Evolutionary conservation across 192 early-diverging fungal species (phyloP), one percentile per base, ranked within the genome.

Genomic region (Coemansia sp.): DNA sequence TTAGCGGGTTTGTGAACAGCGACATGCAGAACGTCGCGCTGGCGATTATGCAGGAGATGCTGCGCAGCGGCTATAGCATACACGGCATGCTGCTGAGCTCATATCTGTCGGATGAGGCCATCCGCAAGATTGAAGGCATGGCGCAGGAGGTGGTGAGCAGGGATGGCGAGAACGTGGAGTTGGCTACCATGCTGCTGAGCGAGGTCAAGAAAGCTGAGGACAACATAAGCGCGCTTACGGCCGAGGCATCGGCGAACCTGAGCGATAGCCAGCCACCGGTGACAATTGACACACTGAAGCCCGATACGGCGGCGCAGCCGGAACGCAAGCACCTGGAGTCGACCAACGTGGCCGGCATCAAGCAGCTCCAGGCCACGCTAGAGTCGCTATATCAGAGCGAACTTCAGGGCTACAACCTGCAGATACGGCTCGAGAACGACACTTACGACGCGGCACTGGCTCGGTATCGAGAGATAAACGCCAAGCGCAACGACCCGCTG

Each of bases 371-470:
- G 32, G 74, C 80, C 10, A 84, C 86, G 12, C 79, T 94, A n/a
- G 58, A 71, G 30, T 79, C 85, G 0, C 63, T 85, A 3, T 53
- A 68, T 15, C 53, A 79, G 31, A 75, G 74, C 55, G 75, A 82
- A 12, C 75, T 85, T 28, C 64, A 80, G 29, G 72, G 78, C 22
- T 89, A 82, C 65, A 84, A 89, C 14, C 79, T 85, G 46, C 93
- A 98, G 63, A 44, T 86, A 11, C 83, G 83, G 50, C 65, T 98
- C 0, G 93, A 98, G 67, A 85, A 87, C 46, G 85, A 87, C 21
- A 83, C 93, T 0, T 85, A 89, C 38, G 82, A 86, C 25, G 81
- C 86, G 0, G 90, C 91, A 6, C 60, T 89, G 5, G 85, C 87
- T 32, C 81, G 81, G 32, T 70, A 83, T 48, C 73, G 83, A 14